Base-by-base conservation (phyloP, 257 asterid genomes). In the Craterostigma plantagineum region DNA sequence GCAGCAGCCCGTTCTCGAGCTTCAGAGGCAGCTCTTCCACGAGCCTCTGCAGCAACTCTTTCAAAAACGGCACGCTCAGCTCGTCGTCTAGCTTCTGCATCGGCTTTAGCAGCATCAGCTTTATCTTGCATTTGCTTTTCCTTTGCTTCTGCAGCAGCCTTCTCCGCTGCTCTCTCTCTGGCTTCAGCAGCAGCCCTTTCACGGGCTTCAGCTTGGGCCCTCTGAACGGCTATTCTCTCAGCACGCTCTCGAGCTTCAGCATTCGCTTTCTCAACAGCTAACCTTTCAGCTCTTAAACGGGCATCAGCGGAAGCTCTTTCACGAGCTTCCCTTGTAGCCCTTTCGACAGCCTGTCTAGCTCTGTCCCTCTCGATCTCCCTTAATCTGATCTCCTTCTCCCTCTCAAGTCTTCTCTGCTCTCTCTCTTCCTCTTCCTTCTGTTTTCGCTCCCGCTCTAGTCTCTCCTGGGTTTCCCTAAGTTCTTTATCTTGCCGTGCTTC, bases 291-390 rank as follows among this genome's bases (percentile, higher is more conserved):
- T 72, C 62, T 73, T 52, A 64, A 43, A 35, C 90, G 84, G 52
- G 82, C 78, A 51, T 62, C 98, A 35, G 71, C 60, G 1, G 72
- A 67, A 7, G 79, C 91, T 66, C 77, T 73, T 44, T 71, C 91
- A 36, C 99, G 94, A 34, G 96, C 96, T 61, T 87, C 98, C 70
- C 90, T 77, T n/a, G 80, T 76, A 55, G 94, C 94, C 80, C 96
- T 75, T 56, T 78, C 96, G 16, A 80, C 96, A 43, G 91, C 94
- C 56, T 75, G 92, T 55, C 87, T 84, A 33, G 48, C 92, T 70
- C 68, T 79, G 18, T 66, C 93, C 69, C 82, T 81, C 42, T 85
- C 95, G 34, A 60, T 61, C 59, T 77, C 80, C 58, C 60, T 61
- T 44, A 60, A 54, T 53, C 30, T 23, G 30, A 23, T 23, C 30